Evolutionary conservation across 2,329 filamentous ascomycete genomes (phyloP), one percentile per base, ranked within the genome.

Genomic region (Cryphonectria naterciae): DNA sequence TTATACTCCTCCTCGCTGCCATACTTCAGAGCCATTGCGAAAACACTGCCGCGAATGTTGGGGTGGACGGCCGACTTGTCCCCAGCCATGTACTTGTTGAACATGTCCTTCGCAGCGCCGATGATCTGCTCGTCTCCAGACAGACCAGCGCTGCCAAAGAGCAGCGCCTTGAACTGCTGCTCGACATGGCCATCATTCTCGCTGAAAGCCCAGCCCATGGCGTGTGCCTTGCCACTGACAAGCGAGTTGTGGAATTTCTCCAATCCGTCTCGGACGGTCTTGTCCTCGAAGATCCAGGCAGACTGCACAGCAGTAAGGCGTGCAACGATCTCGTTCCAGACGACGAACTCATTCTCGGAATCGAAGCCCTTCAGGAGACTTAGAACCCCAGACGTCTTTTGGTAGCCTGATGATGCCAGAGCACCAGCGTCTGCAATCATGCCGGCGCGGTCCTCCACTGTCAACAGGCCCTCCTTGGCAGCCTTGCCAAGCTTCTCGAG

Each of bases 341-440:
- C 95, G 54, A 98, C 93, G 75, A 94, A 98, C 77, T 97, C 93
- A 0, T 90, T 85, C 83, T 98, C 95, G 1, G 90, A 86, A 80
- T 93, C 92, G 73, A 98, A 96, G 65, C 92, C 91, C 80, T 97
- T 93, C 68, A 98, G 86, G 19, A 98, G 86, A 68, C 92, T 94
- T 60, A 98, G 83, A 67, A 97, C 87, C 17, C 94, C 94, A 22
- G 95, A 97, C 0, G 95, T 97, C 85, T 93, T 97, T 80, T 97
- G 93, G 80, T 97, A 97, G 43, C 95, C 95, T 64, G 95, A 96
- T 49, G 93, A 89, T 68, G 95, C 93, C 75, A 98, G 86, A 41
- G 95, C 94, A 76, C 94, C 94, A 4, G 95, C 94, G 81, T 98
- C 95, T 43, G 93, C 92, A 79, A 97, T 93, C 92, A 98, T 97